These are phyloP conservation scores for Aeschynomene evenia DNA, from an alignment of 306 rosid species.

Conservation along the genomic window DNA sequence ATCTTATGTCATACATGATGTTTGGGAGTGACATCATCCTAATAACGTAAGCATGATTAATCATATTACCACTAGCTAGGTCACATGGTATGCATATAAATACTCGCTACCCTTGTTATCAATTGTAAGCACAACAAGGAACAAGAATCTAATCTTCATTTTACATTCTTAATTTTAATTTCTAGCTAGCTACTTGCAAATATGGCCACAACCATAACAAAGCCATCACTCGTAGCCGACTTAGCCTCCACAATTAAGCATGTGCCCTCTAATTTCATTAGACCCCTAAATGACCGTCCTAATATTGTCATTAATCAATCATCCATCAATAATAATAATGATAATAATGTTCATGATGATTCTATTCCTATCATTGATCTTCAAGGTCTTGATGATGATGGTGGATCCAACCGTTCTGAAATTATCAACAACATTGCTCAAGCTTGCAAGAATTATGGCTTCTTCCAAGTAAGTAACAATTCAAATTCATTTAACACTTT, in stretches of 20 bases:
- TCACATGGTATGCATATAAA: neutral
- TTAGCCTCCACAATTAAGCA: neutral
- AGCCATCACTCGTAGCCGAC: constrained; percentile 19
- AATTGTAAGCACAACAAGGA: no score
- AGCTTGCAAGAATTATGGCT: constrained; percentile 68
- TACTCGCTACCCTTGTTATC: no score
- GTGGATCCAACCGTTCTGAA: neutral
- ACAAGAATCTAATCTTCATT: no score
- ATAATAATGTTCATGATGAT: neutral
- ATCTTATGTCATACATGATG: no score
- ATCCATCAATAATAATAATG: no score
- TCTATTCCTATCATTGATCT: constrained; percentile 19
- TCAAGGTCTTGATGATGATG: neutral
- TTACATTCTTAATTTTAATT: no score
- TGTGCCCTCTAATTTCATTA: constrained; percentile 16
- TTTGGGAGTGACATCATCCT: no score
- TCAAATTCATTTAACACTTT: neutral
- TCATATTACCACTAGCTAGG: neutral
- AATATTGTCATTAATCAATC: neutral
- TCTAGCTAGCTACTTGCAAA: no score
- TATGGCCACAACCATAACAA: constrained; percentile 8
- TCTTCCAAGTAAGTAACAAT: constrained; percentile 57
- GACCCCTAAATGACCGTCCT: constrained; percentile 17
- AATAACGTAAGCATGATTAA: no score
- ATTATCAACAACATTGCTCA: constrained; percentile 41